Evolutionary conservation across 2,329 filamentous ascomycete species (phyloP), one percentile per base, ranked within the genome.

Genomic region (Colletotrichum sp.): DNA sequence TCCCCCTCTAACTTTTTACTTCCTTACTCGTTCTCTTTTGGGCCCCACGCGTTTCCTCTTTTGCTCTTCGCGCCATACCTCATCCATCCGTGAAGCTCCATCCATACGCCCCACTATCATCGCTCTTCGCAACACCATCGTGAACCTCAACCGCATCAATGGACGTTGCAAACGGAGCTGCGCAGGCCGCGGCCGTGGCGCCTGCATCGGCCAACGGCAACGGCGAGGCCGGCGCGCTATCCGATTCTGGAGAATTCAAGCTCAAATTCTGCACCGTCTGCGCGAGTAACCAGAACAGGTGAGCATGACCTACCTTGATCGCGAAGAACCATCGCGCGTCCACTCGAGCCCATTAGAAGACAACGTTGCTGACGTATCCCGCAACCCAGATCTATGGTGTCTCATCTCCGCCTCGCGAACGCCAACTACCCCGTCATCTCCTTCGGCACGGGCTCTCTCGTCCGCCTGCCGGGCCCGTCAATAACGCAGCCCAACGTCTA

Each of bases 221-320:
- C 73, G 87, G 87, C 71, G 85, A 87, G 30, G 85, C 90, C 60
- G 88, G 90, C 59, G 88, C 89, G 7, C 36, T 26, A 14, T 52
- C 57, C 26, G 48, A 63, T 21, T 85, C 88, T 30, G 87, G 87
- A n/a, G 91, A 90, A 68, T 98, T 93, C 90, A 98, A 97, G 86
- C 91, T 99, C 77, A 98, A 95, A 83, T 98, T 99, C 86, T 98
- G 96, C 88, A 99, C 97, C 4, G 96, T 99, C n/a, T 99, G 97
- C 86, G 97, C 97, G 9, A 98, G 96, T 82, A 99, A 99, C 82
- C 96, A 99, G 85, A 99, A 99, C 83, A 93, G 97, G 92, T 98
- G 81, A 32, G 60, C 60, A 14, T 28, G 34, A 39, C 55, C 55
- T 6, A 13, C 43, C n/a, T 21, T n/a, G 12, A 48, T 21, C n/a